Conservation (phyloP, 2,329 filamentous ascomycete species). For the Orbilia oligospora region DNA sequence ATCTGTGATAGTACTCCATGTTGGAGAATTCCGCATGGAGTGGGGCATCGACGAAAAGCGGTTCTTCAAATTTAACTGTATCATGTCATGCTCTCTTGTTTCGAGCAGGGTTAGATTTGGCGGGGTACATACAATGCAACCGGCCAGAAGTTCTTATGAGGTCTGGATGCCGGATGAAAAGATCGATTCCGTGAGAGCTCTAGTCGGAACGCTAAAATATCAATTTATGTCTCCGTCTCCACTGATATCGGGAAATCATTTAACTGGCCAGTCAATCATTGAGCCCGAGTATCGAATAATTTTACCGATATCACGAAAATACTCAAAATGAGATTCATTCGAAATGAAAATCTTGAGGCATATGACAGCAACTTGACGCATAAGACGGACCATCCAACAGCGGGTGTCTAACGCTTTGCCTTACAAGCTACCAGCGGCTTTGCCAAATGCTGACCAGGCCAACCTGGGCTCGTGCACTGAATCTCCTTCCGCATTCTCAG, state of each 20-base stretch:
- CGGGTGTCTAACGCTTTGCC: constrained; percentile 45
- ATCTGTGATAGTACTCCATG: constrained; percentile 20
- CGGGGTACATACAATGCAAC: constrained; percentile 47
- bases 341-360: constrained; percentile 48
- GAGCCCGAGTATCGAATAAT: constrained; percentile 19
- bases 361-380: constrained; percentile 59
- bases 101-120: constrained; percentile 36
- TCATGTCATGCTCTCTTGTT: constrained; percentile 58
- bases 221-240: constrained; percentile 41
- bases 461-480: constrained; percentile 23
- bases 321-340: constrained; percentile 8
- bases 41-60: constrained; percentile 51
- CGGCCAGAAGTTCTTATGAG: constrained; percentile 16
- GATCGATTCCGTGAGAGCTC: constrained; percentile 24
- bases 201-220: constrained; percentile 26
- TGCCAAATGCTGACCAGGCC: constrained; percentile 16
- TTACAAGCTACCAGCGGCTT: constrained; percentile 37
- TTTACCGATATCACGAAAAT: constrained; percentile 16
- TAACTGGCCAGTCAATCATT: constrained; percentile 29
- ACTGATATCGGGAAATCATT: constrained; percentile 34
- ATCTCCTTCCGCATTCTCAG: constrained; percentile 54
- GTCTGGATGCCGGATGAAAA: constrained; percentile 27
- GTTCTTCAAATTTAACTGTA: constrained; percentile 44
- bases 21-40: constrained; percentile 55
- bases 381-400: constrained; percentile 25